phyloP scores from a whole-genome alignment of 2,329 filamentous ascomycete species.

The Calonectria pseudoturangicola region DNA sequence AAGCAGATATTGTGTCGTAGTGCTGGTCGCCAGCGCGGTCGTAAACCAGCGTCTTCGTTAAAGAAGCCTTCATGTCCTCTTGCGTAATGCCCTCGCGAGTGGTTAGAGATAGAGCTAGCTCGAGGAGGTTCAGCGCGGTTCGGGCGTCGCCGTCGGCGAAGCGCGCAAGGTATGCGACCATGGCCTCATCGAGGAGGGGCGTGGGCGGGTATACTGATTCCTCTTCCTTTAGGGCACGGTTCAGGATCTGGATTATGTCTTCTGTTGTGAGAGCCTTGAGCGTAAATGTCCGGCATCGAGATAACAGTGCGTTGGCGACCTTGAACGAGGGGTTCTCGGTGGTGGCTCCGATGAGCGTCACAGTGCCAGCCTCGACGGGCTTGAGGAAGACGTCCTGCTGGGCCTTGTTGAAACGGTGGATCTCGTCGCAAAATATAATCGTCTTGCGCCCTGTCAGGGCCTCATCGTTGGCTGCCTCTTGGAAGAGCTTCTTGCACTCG shows the following conservation, averaged over 20 bases:
- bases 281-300: slow-evolving; percentile 93
- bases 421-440: slow-evolving; percentile 98
- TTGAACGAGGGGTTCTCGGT: slow-evolving; percentile 98
- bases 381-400: slow-evolving; percentile 97
- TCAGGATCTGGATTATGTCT: slow-evolving; percentile 83
- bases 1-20: slow-evolving; percentile 97
- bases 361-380: slow-evolving; percentile 91
- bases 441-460: slow-evolving; percentile 90
- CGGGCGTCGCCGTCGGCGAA: slow-evolving; percentile 96
- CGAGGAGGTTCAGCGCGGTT: slow-evolving; percentile 93
- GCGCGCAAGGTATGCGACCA: slow-evolving; percentile 87
- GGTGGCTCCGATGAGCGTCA: slow-evolving; percentile 95
- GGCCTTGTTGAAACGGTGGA: slow-evolving; percentile 91
- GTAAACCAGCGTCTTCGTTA: slow-evolving; percentile 96
- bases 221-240: slow-evolving; percentile 82
- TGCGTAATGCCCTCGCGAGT: slow-evolving; percentile 78
- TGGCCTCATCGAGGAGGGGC: slow-evolving; percentile 82
- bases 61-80: slow-evolving; percentile 84
- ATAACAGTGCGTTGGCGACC: slow-evolving; percentile 89
- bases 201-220: slow-evolving; percentile 63
- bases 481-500: slow-evolving; percentile 94
- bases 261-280: slow-evolving; percentile 83
- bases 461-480: slow-evolving; percentile 87
- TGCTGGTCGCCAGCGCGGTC: slow-evolving; percentile 96
- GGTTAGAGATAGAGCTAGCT: slow-evolving; percentile 86